A percentile compares a stretch with the other conserved stretches of the same genome.
These are phyloP conservation scores for Hanseniaspora occidentalis DNA, from an alignment of 805 yeast species.

Conservation along the genomic window DNA sequence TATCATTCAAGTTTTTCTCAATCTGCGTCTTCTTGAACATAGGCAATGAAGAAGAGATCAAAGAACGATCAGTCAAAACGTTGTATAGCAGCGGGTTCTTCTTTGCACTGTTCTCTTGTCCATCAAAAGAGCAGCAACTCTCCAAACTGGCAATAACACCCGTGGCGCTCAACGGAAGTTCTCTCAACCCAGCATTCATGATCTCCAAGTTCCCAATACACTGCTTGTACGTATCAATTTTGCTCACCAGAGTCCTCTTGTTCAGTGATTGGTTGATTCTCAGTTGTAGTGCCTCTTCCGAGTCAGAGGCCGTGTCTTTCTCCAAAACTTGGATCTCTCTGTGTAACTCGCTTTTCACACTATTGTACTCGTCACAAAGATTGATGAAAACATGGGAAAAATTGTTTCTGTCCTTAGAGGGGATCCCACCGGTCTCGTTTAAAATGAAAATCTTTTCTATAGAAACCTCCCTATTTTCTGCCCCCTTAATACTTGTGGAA, in stretches of 20 bases:
- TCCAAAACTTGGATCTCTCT: conserved; percentile 6
- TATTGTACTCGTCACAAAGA: conserved; percentile 66
- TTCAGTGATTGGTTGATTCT: conserved; percentile 11
- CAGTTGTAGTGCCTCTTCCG: conserved; percentile 8
- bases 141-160: conserved; percentile 81
- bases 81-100: conserved; percentile 84
- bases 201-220: conserved; percentile 59
- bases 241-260: conserved; percentile 9
- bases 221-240: conserved; percentile 20
- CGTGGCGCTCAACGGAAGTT: conserved; percentile 45
- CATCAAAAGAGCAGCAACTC: not conserved
- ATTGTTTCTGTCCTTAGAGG: conserved; percentile 68
- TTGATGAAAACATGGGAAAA: conserved; percentile 83
- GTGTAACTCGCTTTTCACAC: conserved; percentile 48
- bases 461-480: conserved; percentile 25
- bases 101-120: not conserved
- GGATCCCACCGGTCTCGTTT: conserved; percentile 83
- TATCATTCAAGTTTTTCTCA: conserved; percentile 1
- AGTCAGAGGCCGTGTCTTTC: conserved; percentile 3
- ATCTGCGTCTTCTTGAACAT: conserved; percentile 28
- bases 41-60: conserved; percentile 84
- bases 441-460: conserved; percentile 75
- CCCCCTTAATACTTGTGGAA: not conserved
- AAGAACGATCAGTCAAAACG: conserved; percentile 80
- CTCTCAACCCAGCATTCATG: conserved; percentile 43